Base-by-base conservation (phyloP, 2,329 filamentous ascomycete genomes). In the Sarocladium strictum region DNA sequence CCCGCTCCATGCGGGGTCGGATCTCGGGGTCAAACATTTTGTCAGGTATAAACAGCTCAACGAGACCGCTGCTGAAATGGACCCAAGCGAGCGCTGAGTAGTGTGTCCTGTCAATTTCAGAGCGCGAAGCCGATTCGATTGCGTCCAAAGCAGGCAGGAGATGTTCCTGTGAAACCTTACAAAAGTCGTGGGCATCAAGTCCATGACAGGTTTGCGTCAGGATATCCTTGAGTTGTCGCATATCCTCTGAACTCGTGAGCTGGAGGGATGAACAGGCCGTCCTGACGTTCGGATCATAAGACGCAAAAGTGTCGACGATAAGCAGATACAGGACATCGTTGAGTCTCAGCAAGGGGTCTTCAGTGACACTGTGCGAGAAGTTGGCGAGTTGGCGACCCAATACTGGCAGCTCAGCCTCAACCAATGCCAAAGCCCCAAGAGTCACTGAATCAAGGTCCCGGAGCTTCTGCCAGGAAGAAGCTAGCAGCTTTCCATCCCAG, bases 11-110 rank as follows among this genome's bases (percentile, higher is more conserved):
- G 53, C 80, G 75, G 4, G 82, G 80, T 53, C 80, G 76, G 56
- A 85, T 74, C 56, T 85, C 81, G 1, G 94, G 94, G 67, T 99
- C 94, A 63, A 93, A 94, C 3, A 88, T 80, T 60, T 86, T 85
- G 67, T 96, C 87, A 0, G 95, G 92, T 2, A 97, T 84, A 64
- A 93, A 97, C 2, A 97, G 76, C 58, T 81, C 81, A 49, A 97
- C 76, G 37, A 86, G 82, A 15, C 86, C 85, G 19, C 92, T 70
- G 1, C 89, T 86, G 57, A 96, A 84, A 52, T 87, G 78, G 26
- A 91, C 77, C 83, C 92, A 94, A 4, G 88, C 86, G 21, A 86
- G 70, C 5, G 72, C 70, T 4, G 69, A 72, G 43, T 68, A 62
- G 27, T 71, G 65, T 4, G 66, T 61, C 19, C 63, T 59, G 3